A percentile compares a stretch with the other conserved stretches of the same genome.
These are phyloP conservation scores for Thraustochytrium striatum DNA, from an alignment of 352 stramenopile genomes.

Conservation along the genomic window DNA sequence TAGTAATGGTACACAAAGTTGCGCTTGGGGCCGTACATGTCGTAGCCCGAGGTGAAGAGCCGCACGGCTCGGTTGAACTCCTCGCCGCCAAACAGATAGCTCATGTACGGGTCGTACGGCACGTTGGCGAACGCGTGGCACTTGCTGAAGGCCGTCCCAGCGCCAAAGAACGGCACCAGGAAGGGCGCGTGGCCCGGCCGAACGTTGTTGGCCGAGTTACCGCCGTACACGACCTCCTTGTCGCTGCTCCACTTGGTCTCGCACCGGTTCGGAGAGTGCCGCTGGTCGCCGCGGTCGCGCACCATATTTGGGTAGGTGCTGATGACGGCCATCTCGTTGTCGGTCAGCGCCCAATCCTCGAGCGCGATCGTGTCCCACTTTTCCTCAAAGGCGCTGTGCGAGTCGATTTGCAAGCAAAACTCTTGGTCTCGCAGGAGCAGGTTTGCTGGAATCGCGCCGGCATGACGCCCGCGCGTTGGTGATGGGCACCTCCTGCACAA, in stretches of 20 bases:
- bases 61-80: conserved; percentile 51
- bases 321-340: conserved; percentile 55
- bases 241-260: conserved; percentile 32
- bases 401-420: conserved; percentile 53
- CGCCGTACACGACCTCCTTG: conserved; percentile 41
- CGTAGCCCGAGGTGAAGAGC: conserved; percentile 52
- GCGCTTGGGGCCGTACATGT: conserved; percentile 50
- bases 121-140: conserved; percentile 51
- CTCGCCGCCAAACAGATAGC: conserved; percentile 53
- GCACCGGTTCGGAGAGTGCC: conserved; percentile 24
- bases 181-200: conserved; percentile 27
- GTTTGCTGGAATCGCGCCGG: conserved; percentile 38
- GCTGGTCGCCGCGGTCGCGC: conserved; percentile 26
- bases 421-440: conserved; percentile 40
- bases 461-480: conserved; percentile 39
- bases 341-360: conserved; percentile 47
- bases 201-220: conserved; percentile 46
- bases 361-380: conserved; percentile 50
- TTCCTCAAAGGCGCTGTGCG: conserved; percentile 49
- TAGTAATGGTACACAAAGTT: conserved; percentile 51
- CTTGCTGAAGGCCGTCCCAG: conserved; percentile 51
- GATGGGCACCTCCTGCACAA: background rate
- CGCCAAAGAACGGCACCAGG: conserved; percentile 51
- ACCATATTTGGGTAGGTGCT: conserved; percentile 51
- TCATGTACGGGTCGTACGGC: conserved; percentile 50